These are phyloP conservation scores for Salix viminalis DNA, from an alignment of 345 rosid species.

Conservation along the genomic window DNA sequence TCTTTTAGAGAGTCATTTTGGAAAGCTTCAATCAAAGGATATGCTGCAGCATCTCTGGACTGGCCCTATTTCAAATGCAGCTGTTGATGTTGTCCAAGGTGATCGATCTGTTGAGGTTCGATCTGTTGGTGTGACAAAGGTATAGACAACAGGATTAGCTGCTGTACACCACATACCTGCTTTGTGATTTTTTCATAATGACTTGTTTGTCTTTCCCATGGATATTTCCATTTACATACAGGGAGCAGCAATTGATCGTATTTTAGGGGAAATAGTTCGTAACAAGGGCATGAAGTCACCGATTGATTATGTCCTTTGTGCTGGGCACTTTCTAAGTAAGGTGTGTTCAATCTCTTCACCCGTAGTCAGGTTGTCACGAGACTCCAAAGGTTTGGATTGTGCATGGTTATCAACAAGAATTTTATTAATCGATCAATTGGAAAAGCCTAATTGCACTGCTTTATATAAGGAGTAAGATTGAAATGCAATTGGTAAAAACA, in stretches of 20 bases:
- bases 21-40: conserved; percentile 59
- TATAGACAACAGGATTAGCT: conserved; percentile 6
- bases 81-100: conserved; percentile 57
- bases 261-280: conserved; percentile 50
- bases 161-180: neutral
- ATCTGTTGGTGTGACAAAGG: conserved; percentile 61
- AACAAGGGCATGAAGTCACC: conserved; percentile 43
- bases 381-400: neutral
- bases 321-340: conserved; percentile 52
- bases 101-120: conserved; percentile 56
- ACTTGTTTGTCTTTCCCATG: neutral
- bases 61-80: conserved; percentile 56
- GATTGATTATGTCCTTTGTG: conserved; percentile 56
- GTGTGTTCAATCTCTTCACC: conserved; percentile 13
- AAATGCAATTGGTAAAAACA: neutral
- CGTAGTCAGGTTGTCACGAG: neutral
- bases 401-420: neutral
- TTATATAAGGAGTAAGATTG: neutral
- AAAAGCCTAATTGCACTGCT: neutral
- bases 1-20: conserved; percentile 43
- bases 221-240: conserved; percentile 14
- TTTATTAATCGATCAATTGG: neutral
- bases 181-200: neutral
- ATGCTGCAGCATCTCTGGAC: conserved; percentile 63
- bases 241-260: conserved; percentile 63